These are phyloP conservation scores for Lachnellula occidentalis DNA, from an alignment of 2,329 filamentous ascomycete genomes.

Conservation along the genomic window DNA sequence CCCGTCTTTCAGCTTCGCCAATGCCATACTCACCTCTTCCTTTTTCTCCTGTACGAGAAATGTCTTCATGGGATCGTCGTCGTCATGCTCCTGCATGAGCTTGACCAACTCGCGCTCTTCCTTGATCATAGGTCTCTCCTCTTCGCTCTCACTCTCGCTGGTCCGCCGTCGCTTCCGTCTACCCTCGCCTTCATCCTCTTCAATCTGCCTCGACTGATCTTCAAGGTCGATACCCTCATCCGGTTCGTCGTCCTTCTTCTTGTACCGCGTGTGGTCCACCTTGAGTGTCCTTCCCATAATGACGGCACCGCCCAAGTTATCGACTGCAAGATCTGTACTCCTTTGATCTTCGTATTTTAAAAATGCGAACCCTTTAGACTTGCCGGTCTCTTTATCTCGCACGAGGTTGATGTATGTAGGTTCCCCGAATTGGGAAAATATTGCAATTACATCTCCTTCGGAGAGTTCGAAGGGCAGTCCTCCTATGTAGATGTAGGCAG, in stretches of 20 bases:
- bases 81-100: slow-evolving; percentile 75
- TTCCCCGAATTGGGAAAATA: slow-evolving; percentile 96
- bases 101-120: slow-evolving; percentile 77
- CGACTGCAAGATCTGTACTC: slow-evolving; percentile 91
- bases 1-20: slow-evolving; percentile 44
- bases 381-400: slow-evolving; percentile 93
- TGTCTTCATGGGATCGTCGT: slow-evolving; percentile 96
- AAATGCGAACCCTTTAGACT: slow-evolving; percentile 91
- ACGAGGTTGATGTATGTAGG: slow-evolving; percentile 88
- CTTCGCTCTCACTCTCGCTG: slow-evolving; percentile 37
- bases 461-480: slow-evolving; percentile 87
- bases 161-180: slow-evolving; percentile 34
- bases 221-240: slow-evolving; percentile 54
- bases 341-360: slow-evolving; percentile 98
- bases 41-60: slow-evolving; percentile 88
- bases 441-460: slow-evolving; percentile 91
- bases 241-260: slow-evolving; percentile 73
- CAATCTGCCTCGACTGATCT: slow-evolving; percentile 27
- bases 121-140: slow-evolving; percentile 58
- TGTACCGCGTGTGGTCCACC: slow-evolving; percentile 92
- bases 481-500: slow-evolving; percentile 93
- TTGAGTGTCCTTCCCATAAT: slow-evolving; percentile 74
- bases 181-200: slow-evolving; percentile 37
- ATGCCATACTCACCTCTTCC: slow-evolving; percentile 72
- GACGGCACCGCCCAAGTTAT: slow-evolving; percentile 85